These are phyloP conservation scores for Fusarium albidum DNA, from an alignment of 2,329 filamentous ascomycete genomes.

Conservation along the genomic window DNA sequence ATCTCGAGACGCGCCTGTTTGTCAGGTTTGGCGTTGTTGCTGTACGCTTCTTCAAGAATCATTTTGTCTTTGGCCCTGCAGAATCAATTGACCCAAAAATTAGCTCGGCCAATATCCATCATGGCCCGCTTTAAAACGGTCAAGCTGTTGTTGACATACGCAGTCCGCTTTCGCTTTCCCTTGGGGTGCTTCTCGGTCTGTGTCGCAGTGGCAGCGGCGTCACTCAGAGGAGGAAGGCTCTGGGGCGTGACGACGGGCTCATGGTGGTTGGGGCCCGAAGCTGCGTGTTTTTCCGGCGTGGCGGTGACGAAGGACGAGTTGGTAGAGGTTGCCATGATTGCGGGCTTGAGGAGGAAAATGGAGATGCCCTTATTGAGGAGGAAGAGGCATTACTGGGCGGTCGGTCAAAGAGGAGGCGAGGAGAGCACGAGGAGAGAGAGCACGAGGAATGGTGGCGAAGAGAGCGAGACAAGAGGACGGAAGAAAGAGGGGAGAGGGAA, in stretches of 20 bases:
- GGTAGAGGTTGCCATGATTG: constrained; percentile 40
- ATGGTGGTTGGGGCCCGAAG: constrained; percentile 36
- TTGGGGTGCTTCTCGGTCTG: constrained; percentile 59
- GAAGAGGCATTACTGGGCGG: constrained; percentile 39
- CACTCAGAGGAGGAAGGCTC: constrained; percentile 33
- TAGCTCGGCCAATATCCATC: constrained; percentile 21
- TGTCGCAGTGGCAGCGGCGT: constrained; percentile 20
- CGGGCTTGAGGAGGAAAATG: constrained; percentile 28
- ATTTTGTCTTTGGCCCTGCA: constrained; percentile 85
- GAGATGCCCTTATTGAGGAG: constrained; percentile 39
- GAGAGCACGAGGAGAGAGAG: constrained; percentile 13
- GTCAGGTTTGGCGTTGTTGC: constrained; percentile 87
- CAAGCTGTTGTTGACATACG: constrained; percentile 51
- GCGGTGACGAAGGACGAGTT: constrained; percentile 32
- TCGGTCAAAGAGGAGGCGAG: constrained; percentile 31
- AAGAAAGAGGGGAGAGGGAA: constrained; percentile 3
- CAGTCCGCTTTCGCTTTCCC: constrained; percentile 69
- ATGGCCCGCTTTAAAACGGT: background rate
- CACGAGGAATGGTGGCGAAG: constrained; percentile 2
- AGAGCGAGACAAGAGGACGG: constrained; percentile 3
- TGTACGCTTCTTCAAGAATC: constrained; percentile 86
- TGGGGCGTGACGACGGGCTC: constrained; percentile 35
- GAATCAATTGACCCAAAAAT: constrained; percentile 30
- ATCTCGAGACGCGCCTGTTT: constrained; percentile 87
- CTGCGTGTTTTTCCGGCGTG: constrained; percentile 37